Evolutionary conservation across 345 rosid species (phyloP).

Genomic region (Pugionium cornutum): DNA sequence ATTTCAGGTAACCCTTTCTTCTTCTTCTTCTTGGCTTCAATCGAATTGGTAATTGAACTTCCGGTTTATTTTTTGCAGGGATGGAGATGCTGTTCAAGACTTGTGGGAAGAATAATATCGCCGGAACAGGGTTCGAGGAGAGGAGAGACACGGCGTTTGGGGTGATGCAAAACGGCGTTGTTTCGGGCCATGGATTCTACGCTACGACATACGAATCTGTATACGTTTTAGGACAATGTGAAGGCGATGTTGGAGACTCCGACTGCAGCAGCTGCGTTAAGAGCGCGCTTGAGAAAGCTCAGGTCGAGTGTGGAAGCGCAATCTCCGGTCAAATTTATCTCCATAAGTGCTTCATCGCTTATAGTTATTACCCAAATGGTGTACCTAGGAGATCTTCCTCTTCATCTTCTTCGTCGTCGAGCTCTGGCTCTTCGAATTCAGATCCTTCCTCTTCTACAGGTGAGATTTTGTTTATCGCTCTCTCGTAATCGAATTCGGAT

Average conservation of each 20-base stretch:
- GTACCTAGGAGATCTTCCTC: conserved; percentile 66
- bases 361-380: conserved; percentile 84
- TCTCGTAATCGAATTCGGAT: too few species aligned
- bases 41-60: conserved; percentile 7
- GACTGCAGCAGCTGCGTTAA: conserved; percentile 85
- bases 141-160: conserved; percentile 81
- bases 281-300: conserved; percentile 78
- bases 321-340: conserved; percentile 87
- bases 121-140: conserved; percentile 84
- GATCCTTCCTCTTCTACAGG: conserved; percentile 47
- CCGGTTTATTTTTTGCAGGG: conserved; percentile 41
- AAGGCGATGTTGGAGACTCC: conserved; percentile 93
- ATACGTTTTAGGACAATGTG: conserved; percentile 84
- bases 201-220: conserved; percentile 70
- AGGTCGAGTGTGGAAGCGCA: conserved; percentile 91
- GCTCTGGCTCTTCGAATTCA: conserved; percentile 44
- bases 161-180: conserved; percentile 68
- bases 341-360: conserved; percentile 85
- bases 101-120: conserved; percentile 65
- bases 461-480: conserved; percentile 1
- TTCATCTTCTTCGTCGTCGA: conserved; percentile 55
- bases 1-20: conserved; percentile 46
- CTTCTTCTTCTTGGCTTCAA: conserved; percentile 6
- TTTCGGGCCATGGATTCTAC: conserved; percentile 68
- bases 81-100: conserved; percentile 86